Base-by-base conservation (phyloP, 768 basidiomycete genomes). In the Mycena galopus region DNA sequence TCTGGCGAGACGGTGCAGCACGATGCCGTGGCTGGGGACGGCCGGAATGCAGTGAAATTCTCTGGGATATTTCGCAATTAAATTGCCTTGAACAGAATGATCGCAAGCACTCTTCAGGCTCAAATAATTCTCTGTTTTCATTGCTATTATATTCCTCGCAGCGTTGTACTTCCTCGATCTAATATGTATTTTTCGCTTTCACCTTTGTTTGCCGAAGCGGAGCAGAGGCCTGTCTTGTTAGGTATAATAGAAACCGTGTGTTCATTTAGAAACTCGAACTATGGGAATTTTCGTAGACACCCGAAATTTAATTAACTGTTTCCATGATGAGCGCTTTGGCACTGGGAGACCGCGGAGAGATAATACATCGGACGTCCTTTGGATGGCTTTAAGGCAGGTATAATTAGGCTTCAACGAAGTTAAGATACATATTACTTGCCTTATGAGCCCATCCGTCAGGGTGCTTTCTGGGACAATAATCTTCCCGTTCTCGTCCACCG, bases 381-480 rank as follows among this genome's bases (percentile, higher is more conserved):
- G 75, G 75, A 55, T 73, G 72, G 56, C 75, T 73, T 29, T 30
- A 25, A 29, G 33, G 25, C 35, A 17, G 11, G 25, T 37, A 57
- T 12, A 30, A 17, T 63, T 57, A 6, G 51, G 27, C 23, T 53
- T 17, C 12, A 16, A 25, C 53, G 16, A 21, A 35, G n/a, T 42
- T 53, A 47, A 63, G 32, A 39, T 56, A 64, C 11, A 64, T 29
- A 35, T 12, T 21, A 73, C 85, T 39, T 53, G 86, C 87, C 87
- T 81, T 71, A 88, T 85, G 17, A 88, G 78, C 1, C 87, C 65
- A 66, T 87, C 85, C 17, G 85, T 83, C 72, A 84, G 85, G 6
- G 73, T 79, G 4, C 85, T 69, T 17, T 80, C 78, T 8, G 88
- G 88, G 39, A 85, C 83, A n/a, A 88, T 76, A 25, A 75, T 73